Evolutionary conservation across 768 basidiomycete species (phyloP), one percentile per base, ranked within the genome.

Genomic region (Mycena chlorophos): DNA sequence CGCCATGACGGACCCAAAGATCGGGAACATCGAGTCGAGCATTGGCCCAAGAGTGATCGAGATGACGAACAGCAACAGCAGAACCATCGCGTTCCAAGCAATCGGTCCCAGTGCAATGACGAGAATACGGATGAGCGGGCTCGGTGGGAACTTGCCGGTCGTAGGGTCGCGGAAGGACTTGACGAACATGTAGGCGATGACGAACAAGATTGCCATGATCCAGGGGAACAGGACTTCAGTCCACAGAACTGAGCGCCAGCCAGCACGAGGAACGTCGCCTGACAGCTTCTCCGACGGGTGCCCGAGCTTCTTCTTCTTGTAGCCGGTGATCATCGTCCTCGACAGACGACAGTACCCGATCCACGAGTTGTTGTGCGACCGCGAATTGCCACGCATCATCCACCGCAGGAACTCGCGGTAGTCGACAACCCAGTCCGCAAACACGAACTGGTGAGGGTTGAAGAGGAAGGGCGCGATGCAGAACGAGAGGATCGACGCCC

Each of bases 371-470:
- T 84, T 90, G 72, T 99, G 97, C 20, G 94, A 93, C 28, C 94
- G 83, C 34, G 97, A 98, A 76, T 99, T 99, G 51, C 97, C 97
- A 49, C 97, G 85, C 29, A 88, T 95, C 95, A 99, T 98, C 97
- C 97, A 99, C 60, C 97, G 84, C 61, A 99, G 75, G 76, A 94
- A 98, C 75, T 98, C 96, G 64, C 96, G 80, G 66, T 94, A 94
- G 73, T 99, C 97, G 68, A 98, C 91, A 71, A 98, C 83, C 73
- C 95, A 99, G 72, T 99, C 97, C 34, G 94, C 85, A 71, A 94
- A 89, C 19, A 91, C 91, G 76, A 99, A 99, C 73, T 98, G 97
- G 71, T 99, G 97, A n/a, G 97, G 97, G 69, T 98, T 99, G 84
- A 98, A 99, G 66, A 98, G 71, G 88, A 99, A 99, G 6, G 97